These are phyloP conservation scores for Kluyveromyces dobzhanskii DNA, from an alignment of 805 yeast genomes.

Conservation along the genomic window DNA sequence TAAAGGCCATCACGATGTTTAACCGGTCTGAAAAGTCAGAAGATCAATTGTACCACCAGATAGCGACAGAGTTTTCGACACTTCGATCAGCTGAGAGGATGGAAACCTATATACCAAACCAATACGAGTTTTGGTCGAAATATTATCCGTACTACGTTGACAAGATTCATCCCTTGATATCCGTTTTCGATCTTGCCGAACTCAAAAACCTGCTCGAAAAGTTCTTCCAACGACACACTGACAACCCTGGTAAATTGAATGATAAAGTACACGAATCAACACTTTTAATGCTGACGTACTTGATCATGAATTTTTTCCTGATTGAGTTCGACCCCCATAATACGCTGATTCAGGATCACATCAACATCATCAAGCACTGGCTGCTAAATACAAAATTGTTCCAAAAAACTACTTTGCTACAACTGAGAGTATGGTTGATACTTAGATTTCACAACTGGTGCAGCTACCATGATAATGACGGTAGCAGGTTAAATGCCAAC, in stretches of 20 bases:
- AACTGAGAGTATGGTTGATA: slow-evolving; percentile 21
- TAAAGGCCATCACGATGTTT: neutral
- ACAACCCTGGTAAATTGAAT: slow-evolving; percentile 2
- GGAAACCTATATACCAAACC: slow-evolving; percentile 12
- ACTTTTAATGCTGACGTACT: neutral
- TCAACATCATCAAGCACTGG: neutral
- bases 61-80: neutral
- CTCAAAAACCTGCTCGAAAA: slow-evolving; percentile 11
- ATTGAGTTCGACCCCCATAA: slow-evolving; percentile 1
- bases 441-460: slow-evolving; percentile 27
- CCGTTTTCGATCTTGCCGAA: slow-evolving; percentile 17
- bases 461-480: slow-evolving; percentile 29
- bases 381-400: slow-evolving; percentile 13
- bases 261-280: neutral
- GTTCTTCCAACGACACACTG: slow-evolving; percentile 10
- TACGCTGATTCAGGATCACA: slow-evolving; percentile 1
- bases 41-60: slow-evolving; percentile 1
- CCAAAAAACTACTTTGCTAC: slow-evolving; percentile 23
- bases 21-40: slow-evolving; percentile 1
- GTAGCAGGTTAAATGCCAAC: slow-evolving; percentile 21
- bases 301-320: slow-evolving; percentile 1
- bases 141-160: slow-evolving; percentile 18
- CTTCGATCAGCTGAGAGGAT: neutral
- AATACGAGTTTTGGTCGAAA: slow-evolving; percentile 11
- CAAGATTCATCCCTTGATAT: slow-evolving; percentile 16